phyloP scores from a whole-genome alignment of 2,329 filamentous ascomycete genomes.

The Incumbomyces lentus region DNA sequence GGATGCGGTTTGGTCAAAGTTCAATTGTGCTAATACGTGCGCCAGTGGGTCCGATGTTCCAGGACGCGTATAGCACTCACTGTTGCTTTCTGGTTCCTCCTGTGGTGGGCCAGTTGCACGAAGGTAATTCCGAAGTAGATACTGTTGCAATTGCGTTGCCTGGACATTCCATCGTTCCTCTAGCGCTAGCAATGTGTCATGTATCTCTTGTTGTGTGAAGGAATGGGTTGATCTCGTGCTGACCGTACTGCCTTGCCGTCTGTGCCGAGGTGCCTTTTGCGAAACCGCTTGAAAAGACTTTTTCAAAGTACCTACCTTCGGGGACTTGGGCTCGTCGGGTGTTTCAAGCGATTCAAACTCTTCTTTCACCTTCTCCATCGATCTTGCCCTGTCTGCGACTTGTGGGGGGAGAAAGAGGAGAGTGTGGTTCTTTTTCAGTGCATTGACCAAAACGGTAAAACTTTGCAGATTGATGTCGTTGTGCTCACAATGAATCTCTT shows the following conservation, averaged over 20 bases:
- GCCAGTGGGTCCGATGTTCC: constrained; percentile 13
- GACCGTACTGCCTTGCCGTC: constrained; percentile 11
- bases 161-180: constrained; percentile 37
- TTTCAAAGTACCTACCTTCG: constrained; percentile 31
- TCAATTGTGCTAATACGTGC: constrained; percentile 15
- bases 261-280: constrained; percentile 17
- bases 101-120: constrained; percentile 26
- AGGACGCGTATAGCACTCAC: constrained; percentile 2
- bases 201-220: constrained; percentile 30
- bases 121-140: constrained; percentile 38
- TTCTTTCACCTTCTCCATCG: constrained; percentile 49
- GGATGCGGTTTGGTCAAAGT: constrained; percentile 15
- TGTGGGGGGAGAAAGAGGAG: constrained; percentile 54
- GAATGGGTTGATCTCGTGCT: constrained; percentile 8
- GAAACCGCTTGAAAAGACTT: constrained; percentile 33
- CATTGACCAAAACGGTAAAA: constrained; percentile 55
- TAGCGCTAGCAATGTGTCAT: constrained; percentile 31
- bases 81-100: constrained; percentile 12
- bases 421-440: constrained; percentile 54
- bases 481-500: constrained; percentile 59
- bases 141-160: constrained; percentile 32
- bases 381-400: constrained; percentile 50
- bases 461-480: constrained; percentile 56
- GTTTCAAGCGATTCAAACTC: constrained; percentile 42
- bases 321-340: constrained; percentile 26